Conservation (phyloP, 192 early-diverging fungal genomes). For the Linnemannia hyalina region DNA sequence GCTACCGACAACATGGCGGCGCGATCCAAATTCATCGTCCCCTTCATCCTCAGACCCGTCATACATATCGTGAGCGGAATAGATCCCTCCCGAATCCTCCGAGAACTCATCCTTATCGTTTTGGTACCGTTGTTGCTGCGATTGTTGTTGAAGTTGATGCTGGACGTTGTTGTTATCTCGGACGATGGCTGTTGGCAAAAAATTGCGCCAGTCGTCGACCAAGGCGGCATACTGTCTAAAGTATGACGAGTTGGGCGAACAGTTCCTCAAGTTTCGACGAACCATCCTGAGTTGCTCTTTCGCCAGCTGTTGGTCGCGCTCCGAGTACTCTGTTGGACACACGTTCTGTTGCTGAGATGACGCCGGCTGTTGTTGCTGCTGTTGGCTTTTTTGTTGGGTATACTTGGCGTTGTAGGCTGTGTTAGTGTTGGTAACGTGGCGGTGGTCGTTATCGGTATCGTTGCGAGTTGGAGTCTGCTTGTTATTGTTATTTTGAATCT, state of each 20-base stretch:
- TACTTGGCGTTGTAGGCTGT: neutral
- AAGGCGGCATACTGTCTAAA: slow-evolving; percentile 26
- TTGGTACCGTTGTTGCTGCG: neutral
- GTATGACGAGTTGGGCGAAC: slow-evolving; percentile 25
- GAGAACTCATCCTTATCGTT: neutral
- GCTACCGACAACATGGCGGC: neutral
- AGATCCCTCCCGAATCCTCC: neutral
- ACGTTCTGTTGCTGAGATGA: neutral
- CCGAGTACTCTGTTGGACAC: neutral
- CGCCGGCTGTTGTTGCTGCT: neutral
- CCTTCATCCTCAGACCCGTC: neutral
- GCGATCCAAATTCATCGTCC: neutral
- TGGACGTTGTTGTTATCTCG: neutral
- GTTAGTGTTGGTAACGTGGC: neutral
- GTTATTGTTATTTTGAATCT: neutral
- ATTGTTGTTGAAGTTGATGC: neutral
- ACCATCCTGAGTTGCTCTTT: slow-evolving; percentile 38
- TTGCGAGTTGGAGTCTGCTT: slow-evolving; percentile 5
- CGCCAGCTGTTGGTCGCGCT: slow-evolving; percentile 19
- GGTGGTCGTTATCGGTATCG: neutral
- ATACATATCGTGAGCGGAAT: neutral
- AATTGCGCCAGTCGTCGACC: slow-evolving; percentile 41
- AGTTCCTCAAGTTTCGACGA: slow-evolving; percentile 20
- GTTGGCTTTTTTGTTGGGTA: neutral
- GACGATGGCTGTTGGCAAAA: slow-evolving; percentile 4